A percentile compares a stretch with the other conserved stretches of the same genome.
Conservation (phyloP, 306 rosid genomes). For the Pterocarpus macrocarpus region DNA sequence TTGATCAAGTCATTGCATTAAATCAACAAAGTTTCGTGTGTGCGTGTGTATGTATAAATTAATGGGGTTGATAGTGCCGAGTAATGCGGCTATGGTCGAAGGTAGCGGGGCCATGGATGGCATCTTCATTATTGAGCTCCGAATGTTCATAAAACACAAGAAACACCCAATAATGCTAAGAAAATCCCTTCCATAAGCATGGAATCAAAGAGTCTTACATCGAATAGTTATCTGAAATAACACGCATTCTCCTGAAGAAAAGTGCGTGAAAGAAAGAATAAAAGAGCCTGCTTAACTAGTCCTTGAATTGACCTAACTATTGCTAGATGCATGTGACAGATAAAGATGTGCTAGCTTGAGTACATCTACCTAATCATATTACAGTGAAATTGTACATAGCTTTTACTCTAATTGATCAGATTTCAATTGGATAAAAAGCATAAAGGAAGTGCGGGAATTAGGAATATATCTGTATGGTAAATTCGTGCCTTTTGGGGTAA, state of each 20-base stretch:
- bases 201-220: constrained; percentile 30
- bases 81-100: constrained; percentile 46
- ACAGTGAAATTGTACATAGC: constrained; percentile 14
- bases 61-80: constrained; percentile 29
- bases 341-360: constrained; percentile 19
- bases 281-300: neutral
- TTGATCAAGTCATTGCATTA: no score
- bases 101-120: constrained; percentile 30
- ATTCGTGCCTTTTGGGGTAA: constrained; percentile 24
- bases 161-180: constrained; percentile 23
- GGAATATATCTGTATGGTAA: constrained; percentile 23
- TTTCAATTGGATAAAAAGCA: constrained; percentile 31
- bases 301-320: constrained; percentile 35
- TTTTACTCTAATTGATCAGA: constrained; percentile 29
- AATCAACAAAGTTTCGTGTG: constrained; percentile 14
- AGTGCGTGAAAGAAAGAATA: neutral
- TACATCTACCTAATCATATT: neutral
- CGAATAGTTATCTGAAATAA: constrained; percentile 17
- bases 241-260: constrained; percentile 11
- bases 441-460: constrained; percentile 23
- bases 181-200: constrained; percentile 27
- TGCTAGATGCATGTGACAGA: constrained; percentile 5
- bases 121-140: constrained; percentile 39
- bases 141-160: constrained; percentile 1
- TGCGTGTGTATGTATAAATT: neutral